Conservation (phyloP, 345 rosid species). For the Physaria fendleri region DNA sequence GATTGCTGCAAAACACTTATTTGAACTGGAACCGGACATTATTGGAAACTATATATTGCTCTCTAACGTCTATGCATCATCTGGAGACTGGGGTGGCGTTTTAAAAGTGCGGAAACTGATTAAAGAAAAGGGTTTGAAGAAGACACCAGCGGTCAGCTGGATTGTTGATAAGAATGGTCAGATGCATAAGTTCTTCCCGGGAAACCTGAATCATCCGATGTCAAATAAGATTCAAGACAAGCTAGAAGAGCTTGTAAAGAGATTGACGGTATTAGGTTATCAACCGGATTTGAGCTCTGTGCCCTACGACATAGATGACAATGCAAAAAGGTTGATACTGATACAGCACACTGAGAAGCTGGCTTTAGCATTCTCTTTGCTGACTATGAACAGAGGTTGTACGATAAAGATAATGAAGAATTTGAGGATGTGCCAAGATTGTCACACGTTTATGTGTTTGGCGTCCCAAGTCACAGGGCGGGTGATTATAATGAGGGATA, state of each 20-base stretch:
- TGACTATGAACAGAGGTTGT: conserved; percentile 32
- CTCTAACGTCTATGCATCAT: conserved; percentile 49
- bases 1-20: conserved; percentile 58
- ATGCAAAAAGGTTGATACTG: conserved; percentile 48
- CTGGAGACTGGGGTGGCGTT: conserved; percentile 55
- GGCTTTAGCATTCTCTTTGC: conserved; percentile 62
- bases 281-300: conserved; percentile 46
- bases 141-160: conserved; percentile 79
- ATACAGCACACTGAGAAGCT: conserved; percentile 66
- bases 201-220: conserved; percentile 54
- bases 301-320: conserved; percentile 41
- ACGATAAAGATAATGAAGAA: conserved; percentile 63
- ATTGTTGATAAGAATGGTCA: conserved; percentile 49
- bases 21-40: conserved; percentile 56
- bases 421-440: conserved; percentile 68
- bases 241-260: conserved; percentile 41
- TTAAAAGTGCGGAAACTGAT: conserved; percentile 42
- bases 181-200: conserved; percentile 59
- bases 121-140: conserved; percentile 50
- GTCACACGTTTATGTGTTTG: conserved; percentile 55
- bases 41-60: conserved; percentile 74
- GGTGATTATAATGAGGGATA: conserved; percentile 63
- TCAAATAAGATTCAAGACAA: conserved; percentile 42
- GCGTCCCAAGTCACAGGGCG: conserved; percentile 46
- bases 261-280: conserved; percentile 44